Evolutionary conservation across 257 asterid genomes (phyloP), one percentile per base, ranked within the genome.

Genomic region (Petunia axillaris): DNA sequence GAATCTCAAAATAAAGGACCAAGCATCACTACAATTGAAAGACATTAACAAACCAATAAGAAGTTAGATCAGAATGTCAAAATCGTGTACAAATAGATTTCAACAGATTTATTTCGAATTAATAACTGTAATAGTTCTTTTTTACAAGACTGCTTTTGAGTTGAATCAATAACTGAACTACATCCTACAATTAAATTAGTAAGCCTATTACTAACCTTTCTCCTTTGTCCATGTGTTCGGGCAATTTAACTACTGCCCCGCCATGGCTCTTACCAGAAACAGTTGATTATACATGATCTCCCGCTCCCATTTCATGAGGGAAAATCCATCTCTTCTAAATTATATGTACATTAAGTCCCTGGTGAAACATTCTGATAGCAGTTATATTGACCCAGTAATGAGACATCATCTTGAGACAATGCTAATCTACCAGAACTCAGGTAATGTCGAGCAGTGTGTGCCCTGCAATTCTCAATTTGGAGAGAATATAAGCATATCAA

Each of bases 341-440:
- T 75, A 86, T 78, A 85, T 78, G 52, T 58, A 75, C 79, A 38
- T 57, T 74, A 63, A 59, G 60, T 73, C 81, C 64, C 81, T 80
- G 86, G 44, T 52, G 84, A 64, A 64, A 11, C 83, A 52, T 88
- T 84, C 52, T 64, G 79, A 81, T 79, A 85, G 84, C 86, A 77
- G 85, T 84, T 89, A 82, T 84, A 88, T 81, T 74, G 85, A 53
- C 84, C 83, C 78, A 96, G 93, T 88, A 84, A 79, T 9, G 91
- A 86, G 77, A 92, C 87, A 84, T 94, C 94, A 60, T 90, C 94
- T 1, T 90, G 59, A 52, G 97, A 89, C 88, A 96, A 78, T 79
- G 90, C 81, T 81, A 86, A 84, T 37, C 89, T 50, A 80, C 98
- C 97, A 65, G 91, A 87, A 83, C 88, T 89, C 90, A 96, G 84